phyloP scores from a whole-genome alignment of 352 stramenopile genomes.

The Plasmopara halstedii region DNA sequence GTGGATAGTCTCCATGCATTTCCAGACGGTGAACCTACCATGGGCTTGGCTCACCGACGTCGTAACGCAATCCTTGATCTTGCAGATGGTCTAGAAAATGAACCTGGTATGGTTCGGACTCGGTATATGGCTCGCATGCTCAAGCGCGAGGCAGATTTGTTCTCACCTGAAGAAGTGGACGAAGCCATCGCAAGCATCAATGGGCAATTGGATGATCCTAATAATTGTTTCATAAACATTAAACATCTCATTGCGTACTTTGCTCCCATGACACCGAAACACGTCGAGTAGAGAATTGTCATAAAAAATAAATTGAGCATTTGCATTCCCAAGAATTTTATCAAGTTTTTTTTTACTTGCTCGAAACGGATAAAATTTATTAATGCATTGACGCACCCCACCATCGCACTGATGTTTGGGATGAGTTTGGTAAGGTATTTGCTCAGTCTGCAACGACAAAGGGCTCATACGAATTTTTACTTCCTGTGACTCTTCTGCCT shows the following conservation, averaged over 20 bases:
- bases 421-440: neutral
- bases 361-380: neutral
- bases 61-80: constrained; percentile 54
- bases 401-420: neutral
- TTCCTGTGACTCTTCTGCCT: neutral
- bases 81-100: constrained; percentile 47
- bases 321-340: no score
- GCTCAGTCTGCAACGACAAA: neutral
- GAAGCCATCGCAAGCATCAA: constrained; percentile 41
- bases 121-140: constrained; percentile 57
- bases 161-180: constrained; percentile 46
- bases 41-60: constrained; percentile 34
- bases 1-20: constrained; percentile 53
- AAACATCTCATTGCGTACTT: constrained; percentile 46
- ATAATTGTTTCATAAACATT: constrained; percentile 36
- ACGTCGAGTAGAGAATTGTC: constrained; percentile 1
- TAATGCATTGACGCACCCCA: neutral
- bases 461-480: constrained; percentile 7
- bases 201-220: constrained; percentile 22
- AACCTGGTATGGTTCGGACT: constrained; percentile 38
- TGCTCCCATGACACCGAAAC: constrained; percentile 18
- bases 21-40: constrained; percentile 45
- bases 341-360: neutral
- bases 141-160: constrained; percentile 52
- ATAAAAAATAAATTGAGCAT: neutral